Conservation (phyloP, 2,329 filamentous ascomycete genomes). For the Corynespora cassiicola region DNA sequence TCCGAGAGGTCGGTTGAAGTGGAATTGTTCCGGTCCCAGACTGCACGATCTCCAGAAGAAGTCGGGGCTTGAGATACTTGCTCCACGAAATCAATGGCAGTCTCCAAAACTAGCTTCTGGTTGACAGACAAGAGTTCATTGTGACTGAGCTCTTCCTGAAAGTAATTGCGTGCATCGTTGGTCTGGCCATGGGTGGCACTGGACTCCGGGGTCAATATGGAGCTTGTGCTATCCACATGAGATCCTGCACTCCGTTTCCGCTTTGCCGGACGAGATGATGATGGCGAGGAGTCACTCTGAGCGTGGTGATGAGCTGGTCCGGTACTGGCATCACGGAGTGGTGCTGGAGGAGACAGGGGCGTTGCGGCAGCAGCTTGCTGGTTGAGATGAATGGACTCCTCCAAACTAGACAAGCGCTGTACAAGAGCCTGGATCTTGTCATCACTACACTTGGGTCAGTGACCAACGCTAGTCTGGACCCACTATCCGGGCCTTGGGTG, state of each 20-base stretch:
- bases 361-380: no score
- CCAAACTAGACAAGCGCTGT: conserved; percentile 31
- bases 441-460: conserved; percentile 20
- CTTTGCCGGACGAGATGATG: no score
- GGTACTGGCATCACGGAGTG: no score
- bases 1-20: conserved; percentile 29
- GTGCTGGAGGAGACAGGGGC: no score
- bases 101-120: conserved; percentile 38
- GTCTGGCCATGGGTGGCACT: conserved; percentile 14
- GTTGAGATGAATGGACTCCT: conserved; percentile 26
- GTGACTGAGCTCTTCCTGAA: conserved; percentile 36
- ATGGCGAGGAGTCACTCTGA: no score
- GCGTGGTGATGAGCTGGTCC: no score
- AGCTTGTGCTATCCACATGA: no score
- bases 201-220: background rate
- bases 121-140: conserved; percentile 31
- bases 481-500: background rate
- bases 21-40: conserved; percentile 30
- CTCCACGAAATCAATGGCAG: conserved; percentile 37
- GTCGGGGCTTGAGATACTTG: conserved; percentile 32
- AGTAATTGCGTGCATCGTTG: conserved; percentile 30
- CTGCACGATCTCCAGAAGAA: conserved; percentile 27
- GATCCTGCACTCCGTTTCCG: no score
- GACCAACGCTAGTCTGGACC: background rate
- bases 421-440: conserved; percentile 39